phyloP scores from a whole-genome alignment of 805 yeast genomes.

The Metschnikowia similis region DNA sequence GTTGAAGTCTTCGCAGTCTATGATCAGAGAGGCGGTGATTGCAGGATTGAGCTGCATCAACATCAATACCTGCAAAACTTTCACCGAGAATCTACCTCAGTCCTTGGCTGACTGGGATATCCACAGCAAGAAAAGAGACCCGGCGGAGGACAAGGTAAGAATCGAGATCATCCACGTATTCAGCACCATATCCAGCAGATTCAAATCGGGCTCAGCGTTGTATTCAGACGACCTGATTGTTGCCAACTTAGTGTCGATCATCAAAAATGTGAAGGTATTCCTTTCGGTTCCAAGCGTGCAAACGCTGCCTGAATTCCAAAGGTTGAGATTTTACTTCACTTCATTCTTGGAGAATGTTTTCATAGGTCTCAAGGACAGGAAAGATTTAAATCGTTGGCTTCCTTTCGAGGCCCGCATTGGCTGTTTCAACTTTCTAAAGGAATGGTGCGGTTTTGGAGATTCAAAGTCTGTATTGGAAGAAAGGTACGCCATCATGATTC shows the following conservation, averaged over 20 bases:
- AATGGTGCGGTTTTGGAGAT: slow-evolving; percentile 93
- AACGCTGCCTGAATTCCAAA: slow-evolving; percentile 64
- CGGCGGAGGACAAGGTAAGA: slow-evolving; percentile 46
- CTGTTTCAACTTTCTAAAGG: slow-evolving; percentile 76
- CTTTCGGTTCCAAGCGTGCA: slow-evolving; percentile 57
- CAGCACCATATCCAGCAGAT: slow-evolving; percentile 62
- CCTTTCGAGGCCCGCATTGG: slow-evolving; percentile 83
- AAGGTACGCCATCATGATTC: slow-evolving; percentile 58
- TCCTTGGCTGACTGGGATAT: slow-evolving; percentile 48
- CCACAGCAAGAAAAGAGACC: slow-evolving; percentile 28
- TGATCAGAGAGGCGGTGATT: slow-evolving; percentile 82
- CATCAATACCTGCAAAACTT: slow-evolving; percentile 79
- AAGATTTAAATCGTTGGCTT: slow-evolving; percentile 49
- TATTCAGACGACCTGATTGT: slow-evolving; percentile 67
- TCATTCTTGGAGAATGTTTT: slow-evolving; percentile 76
- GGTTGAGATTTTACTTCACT: slow-evolving; percentile 77
- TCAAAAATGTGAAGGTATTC: slow-evolving; percentile 59
- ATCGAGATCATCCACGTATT: slow-evolving; percentile 78
- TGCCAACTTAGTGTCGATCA: slow-evolving; percentile 54
- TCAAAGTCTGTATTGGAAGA: slow-evolving; percentile 56
- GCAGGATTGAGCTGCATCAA: slow-evolving; percentile 85
- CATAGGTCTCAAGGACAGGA: slow-evolving; percentile 44
- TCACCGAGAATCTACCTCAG: slow-evolving; percentile 70
- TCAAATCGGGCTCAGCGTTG: slow-evolving; percentile 44
- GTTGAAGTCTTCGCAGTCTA: slow-evolving; percentile 61